Evolutionary conservation across 2,329 filamentous ascomycete genomes (phyloP), one percentile per base, ranked within the genome.

Genomic region (Penicillium psychrosexuale): DNA sequence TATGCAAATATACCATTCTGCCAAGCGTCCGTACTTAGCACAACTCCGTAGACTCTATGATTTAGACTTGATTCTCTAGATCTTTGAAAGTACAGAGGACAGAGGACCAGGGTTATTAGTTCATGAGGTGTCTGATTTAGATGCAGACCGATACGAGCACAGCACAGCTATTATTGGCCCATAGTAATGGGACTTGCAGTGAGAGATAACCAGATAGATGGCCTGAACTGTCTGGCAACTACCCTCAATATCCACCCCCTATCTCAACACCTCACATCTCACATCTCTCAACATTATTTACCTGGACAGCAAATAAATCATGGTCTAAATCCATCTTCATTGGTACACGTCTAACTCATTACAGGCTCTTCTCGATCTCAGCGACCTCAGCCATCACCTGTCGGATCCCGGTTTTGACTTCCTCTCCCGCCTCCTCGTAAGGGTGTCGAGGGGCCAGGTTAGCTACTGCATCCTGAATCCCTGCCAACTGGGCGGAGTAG

Each of bases 361-460:
- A 61, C 24, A 63, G 42, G 22, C 40, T 55, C 36, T 63, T 57
- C 31, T 65, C 61, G 17, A 64, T 55, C 9, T 37, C 60, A 5
- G 49, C 53, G 9, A 64, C 60, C n/a, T 59, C 60, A 0, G 60
- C 64, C 62, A 66, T 65, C 4, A 45, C 69, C 43, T 67, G 67
- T 52, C 62, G 61, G 36, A 81, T 72, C 22, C 65, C 68, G 63
- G 71, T 66, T 71, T 78, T 79, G 30, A 70, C 71, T 19, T 64
- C 70, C 46, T 78, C 77, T 9, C 67, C 69, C 3, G 75, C 70
- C 47, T 72, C 70, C 58, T 82, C 74, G 61, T 88, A 89, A 5
- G 86, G 86, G 56, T 79, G 77, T 53, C 86, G 77, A 0, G 85
- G 85, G 61, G 70, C 71, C 67, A 88, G 67, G 68, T 82, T 81